Percentiles rank a stretch among this genome's conserved stretches.
These are phyloP conservation scores for Diplodia sapinea DNA, from an alignment of 2,329 filamentous ascomycete genomes.

Conservation along the genomic window DNA sequence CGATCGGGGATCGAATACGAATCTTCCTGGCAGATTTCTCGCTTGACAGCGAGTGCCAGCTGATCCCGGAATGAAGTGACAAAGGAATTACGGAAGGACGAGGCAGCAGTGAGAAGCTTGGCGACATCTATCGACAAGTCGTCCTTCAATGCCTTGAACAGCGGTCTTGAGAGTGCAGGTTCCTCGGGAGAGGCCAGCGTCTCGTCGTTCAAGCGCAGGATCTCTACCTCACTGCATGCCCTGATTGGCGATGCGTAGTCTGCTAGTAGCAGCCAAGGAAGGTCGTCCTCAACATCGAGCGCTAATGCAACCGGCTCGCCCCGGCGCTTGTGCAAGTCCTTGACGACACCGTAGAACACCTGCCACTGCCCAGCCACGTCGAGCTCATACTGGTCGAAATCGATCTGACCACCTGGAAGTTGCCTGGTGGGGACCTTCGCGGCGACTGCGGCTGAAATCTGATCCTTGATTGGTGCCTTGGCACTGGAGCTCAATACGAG, in stretches of 20 bases:
- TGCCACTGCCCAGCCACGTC: conserved; percentile 86
- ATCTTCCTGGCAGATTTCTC: conserved; percentile 76
- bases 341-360: conserved; percentile 82
- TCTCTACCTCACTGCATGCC: conserved; percentile 78
- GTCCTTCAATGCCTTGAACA: conserved; percentile 53
- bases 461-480: conserved; percentile 71
- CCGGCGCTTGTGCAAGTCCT: conserved; percentile 84
- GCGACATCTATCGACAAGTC: conserved; percentile 62
- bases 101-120: conserved; percentile 70
- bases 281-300: conserved; percentile 71
- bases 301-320: conserved; percentile 80
- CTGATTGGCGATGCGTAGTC: conserved; percentile 81
- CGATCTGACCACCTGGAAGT: conserved; percentile 67
- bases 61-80: conserved; percentile 71
- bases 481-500: conserved; percentile 23
- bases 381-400: conserved; percentile 75
- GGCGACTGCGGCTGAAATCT: conserved; percentile 74
- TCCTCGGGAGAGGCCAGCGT: conserved; percentile 44
- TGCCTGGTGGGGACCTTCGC: conserved; percentile 71
- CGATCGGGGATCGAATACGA: conserved; percentile 65
- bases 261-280: conserved; percentile 84
- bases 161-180: conserved; percentile 38
- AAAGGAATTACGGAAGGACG: conserved; percentile 72
- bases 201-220: conserved; percentile 70
- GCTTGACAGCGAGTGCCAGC: conserved; percentile 69